Conservation (phyloP, 2,329 filamentous ascomycete species). For the Colletotrichum tamarilloi region DNA sequence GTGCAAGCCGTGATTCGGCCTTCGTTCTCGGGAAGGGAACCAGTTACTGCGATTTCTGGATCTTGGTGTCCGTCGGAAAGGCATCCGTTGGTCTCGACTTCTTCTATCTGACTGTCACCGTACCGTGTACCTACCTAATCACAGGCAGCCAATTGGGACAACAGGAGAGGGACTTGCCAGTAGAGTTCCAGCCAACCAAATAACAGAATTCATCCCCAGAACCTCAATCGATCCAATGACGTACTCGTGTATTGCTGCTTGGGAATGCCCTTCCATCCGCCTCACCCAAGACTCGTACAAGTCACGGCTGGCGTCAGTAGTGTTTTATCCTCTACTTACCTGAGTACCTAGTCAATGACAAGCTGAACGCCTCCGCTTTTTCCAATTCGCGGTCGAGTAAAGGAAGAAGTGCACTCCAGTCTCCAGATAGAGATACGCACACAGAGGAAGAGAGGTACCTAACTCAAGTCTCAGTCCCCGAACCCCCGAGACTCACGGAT, state of each 20-base stretch:
- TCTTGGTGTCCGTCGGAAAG: not conserved
- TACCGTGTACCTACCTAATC: not conserved
- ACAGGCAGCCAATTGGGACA: not conserved
- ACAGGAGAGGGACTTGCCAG: not conserved
- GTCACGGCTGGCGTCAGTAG: slow-evolving; percentile 17
- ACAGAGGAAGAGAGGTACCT: not conserved
- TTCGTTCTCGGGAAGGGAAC: not conserved
- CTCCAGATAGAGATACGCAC: not conserved
- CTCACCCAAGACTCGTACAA: slow-evolving; percentile 7
- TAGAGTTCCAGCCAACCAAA: not conserved
- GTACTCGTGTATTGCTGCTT: not conserved
- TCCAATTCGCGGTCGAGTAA: not conserved
- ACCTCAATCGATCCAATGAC: slow-evolving; percentile 18
- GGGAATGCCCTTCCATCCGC: not conserved
- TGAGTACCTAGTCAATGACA: slow-evolving; percentile 7
- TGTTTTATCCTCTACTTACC: slow-evolving; percentile 16
- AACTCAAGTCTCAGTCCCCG: slow-evolving; percentile 18
- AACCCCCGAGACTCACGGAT: slow-evolving; percentile 28
- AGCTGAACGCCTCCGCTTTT: slow-evolving; percentile 24
- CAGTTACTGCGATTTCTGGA: not conserved
- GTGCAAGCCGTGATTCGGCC: not conserved
- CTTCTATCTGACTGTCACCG: not conserved
- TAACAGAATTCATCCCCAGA: not conserved
- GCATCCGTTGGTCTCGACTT: not conserved
- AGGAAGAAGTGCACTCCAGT: not conserved